Evolutionary conservation across 352 stramenopile species (phyloP), one percentile per base, ranked within the genome.

Genomic region (Thraustotheca clavata): DNA sequence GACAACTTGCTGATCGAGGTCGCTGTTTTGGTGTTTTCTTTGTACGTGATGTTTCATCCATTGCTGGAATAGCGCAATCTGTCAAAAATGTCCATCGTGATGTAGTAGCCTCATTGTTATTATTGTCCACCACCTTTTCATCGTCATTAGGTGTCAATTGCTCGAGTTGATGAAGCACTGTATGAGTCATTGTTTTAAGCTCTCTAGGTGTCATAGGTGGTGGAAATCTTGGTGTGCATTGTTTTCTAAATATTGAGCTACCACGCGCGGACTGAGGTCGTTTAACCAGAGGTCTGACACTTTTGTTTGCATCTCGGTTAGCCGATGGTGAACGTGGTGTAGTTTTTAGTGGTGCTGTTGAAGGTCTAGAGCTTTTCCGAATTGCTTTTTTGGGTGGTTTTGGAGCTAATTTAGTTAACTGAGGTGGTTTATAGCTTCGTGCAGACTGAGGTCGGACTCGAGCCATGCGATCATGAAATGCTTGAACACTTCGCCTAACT

Each of bases 361-460:
- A n/a, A 7, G n/a, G 48, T 3, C 48, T 29, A 1, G 11, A 16
- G 4, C 22, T 33, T 33, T 55, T 40, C n/a, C 16, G 20, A 33
- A 5, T 7, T 55, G 20, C 38, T 18, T 7, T 55, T 22, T 33
- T 55, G 49, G 26, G 9, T 34, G 29, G 34, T 49, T 61, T 61
- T 3, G 29, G 32, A 16, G 29, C 34, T 5, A 27, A 35, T 20
- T 46, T 3, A 0, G 9, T 47, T 8, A 3, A 27, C 32, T 12
- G 52, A 5, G 24, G 11, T 61, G 34, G 12, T 16, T 20, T 4
- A 4, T 22, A n/a, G 29, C 11, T 9, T 18, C 22, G 52, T 32
- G 39, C 55, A 26, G 55, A 63, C 22, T 63, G 55, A 14, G 55
- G 55, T 14, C 55, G 55, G 9, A 62, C 33, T 38, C 33, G 54